These are phyloP conservation scores for Mollisiaceae sp. DNA, from an alignment of 2,329 filamentous ascomycete genomes.

Conservation along the genomic window DNA sequence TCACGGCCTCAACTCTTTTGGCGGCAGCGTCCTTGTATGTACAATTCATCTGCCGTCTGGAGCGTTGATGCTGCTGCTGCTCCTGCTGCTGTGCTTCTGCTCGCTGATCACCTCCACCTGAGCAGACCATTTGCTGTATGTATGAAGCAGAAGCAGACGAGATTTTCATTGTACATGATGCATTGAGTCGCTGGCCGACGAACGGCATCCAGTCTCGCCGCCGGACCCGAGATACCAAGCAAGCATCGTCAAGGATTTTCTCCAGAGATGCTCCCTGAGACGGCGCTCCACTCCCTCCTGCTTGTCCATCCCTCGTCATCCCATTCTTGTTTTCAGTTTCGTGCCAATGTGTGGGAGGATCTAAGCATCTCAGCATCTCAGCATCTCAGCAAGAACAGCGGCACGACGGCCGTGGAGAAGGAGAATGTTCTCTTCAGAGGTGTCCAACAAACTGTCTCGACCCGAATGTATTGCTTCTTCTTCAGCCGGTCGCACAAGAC, in stretches of 20 bases:
- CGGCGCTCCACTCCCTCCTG: background rate
- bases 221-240: background rate
- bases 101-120: slow-evolving; percentile 6
- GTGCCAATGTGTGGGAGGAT: background rate
- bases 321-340: background rate
- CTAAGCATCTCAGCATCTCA: too few species aligned
- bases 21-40: background rate
- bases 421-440: background rate
- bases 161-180: slow-evolving; percentile 22
- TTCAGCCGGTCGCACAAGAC: background rate
- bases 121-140: slow-evolving; percentile 1
- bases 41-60: slow-evolving; percentile 3
- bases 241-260: background rate
- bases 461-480: slow-evolving; percentile 5
- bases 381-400: background rate
- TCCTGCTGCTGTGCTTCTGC: background rate
- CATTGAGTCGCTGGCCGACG: slow-evolving; percentile 1
- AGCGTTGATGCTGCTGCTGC: background rate
- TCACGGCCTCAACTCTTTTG: background rate
- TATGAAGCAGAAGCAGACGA: slow-evolving; percentile 9
- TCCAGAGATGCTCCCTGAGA: background rate
- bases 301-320: background rate
- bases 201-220: slow-evolving; percentile 2
- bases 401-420: slow-evolving; percentile 1
- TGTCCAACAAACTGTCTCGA: background rate